Evolutionary conservation across 176 grass and related monocot genomes (phyloP), one percentile per base, ranked within the genome.

Genomic region (Oryza glumipatula): DNA sequence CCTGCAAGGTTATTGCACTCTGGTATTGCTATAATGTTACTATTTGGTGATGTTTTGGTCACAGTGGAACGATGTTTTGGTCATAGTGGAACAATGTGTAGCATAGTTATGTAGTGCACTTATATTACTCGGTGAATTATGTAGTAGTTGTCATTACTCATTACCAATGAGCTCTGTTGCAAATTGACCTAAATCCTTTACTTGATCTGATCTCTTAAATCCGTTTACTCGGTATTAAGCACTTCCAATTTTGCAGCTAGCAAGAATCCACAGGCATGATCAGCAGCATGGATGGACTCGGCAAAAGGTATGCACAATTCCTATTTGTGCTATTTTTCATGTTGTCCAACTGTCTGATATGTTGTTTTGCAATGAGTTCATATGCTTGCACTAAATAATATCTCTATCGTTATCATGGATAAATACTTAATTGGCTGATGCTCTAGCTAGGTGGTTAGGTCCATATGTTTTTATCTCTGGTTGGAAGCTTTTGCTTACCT

Each of bases 271-370:
- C 82, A 84, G 89, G 77, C 90, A 88, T 45, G 92, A 88, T 83
- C 89, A 85, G 71, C 88, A 84, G 74, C 90, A 89, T 76, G 97
- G 97, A 41, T 99, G 97, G 94, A 99, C 97, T 38, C 91, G 97
- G 4, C 97, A 99, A 92, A 99, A 99, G 97, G 97, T 96, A 82
- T 77, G 70, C 51, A 19, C 44, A 81, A 66, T 49, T 77, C 65
- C 24, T 51, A 14, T 76, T 21, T 23, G 39, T 83, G 70, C 36
- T 87, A 24, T 39, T 81, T 19, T 44, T 66, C n/a, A 78, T 67
- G 47, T 9, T 73, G 74, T 35, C 48, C 26, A 78, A 48, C 7
- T 16, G 21, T 47, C 23, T 85, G 5, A 75, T 70, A 76, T 45
- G 15, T 3, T 56, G 17, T 65, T 89, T 84, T 71, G 32, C 54